Conservation (phyloP, 2,329 filamentous ascomycete species). For the Aspergillus uvarum region DNA sequence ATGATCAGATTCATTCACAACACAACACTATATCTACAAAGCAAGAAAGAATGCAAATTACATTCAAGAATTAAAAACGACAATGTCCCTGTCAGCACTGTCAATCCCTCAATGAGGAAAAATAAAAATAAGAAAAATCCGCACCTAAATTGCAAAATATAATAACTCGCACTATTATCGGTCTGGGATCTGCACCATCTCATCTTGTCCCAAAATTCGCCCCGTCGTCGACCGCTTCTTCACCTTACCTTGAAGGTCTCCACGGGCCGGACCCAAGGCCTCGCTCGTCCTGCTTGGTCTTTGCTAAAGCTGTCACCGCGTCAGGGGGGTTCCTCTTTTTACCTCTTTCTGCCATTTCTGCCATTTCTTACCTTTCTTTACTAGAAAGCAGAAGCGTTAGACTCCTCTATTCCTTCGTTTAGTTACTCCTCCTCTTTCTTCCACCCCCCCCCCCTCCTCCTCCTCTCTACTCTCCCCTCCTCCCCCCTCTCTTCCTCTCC, state of each 20-base stretch:
- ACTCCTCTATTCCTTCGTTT: no score
- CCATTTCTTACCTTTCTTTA: no score
- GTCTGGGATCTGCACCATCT: conserved; percentile 25
- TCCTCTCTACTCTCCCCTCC: conserved; percentile 18
- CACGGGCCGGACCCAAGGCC: conserved; percentile 26
- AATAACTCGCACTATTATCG: background rate
- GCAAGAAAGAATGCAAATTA: background rate
- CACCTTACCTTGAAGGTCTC: conserved; percentile 16
- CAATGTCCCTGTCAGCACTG: conserved; percentile 15
- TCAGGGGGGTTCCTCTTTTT: conserved; percentile 30
- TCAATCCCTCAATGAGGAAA: conserved; percentile 21
- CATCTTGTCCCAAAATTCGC: conserved; percentile 16
- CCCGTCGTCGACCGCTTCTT: conserved; percentile 29
- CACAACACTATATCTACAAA: background rate
- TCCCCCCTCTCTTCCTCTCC: background rate
- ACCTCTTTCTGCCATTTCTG: background rate
- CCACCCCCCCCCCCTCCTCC: no score
- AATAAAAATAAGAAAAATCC: conserved; percentile 12
- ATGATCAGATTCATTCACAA: no score
- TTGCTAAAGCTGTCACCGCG: conserved; percentile 37
- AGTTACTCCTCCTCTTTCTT: no score
- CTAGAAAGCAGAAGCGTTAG: no score
- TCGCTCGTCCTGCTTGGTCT: conserved; percentile 17
- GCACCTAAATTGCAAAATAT: background rate
- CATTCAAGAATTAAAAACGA: background rate